phyloP scores from a whole-genome alignment of 2,329 filamentous ascomycete species.

The Monosporascus sp. region DNA sequence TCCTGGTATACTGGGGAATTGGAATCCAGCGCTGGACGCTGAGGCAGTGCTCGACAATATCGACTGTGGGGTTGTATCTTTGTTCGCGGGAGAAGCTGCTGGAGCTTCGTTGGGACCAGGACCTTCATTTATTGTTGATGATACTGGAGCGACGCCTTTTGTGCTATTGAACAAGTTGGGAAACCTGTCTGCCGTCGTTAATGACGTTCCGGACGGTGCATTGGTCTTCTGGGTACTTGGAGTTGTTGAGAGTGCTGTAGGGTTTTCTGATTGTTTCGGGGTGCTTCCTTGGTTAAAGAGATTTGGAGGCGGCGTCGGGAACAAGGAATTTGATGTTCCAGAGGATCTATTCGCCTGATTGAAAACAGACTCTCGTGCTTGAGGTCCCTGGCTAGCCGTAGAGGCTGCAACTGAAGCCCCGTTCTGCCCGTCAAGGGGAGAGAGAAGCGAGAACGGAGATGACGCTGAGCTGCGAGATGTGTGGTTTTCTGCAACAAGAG shows the following conservation, averaged over 20 bases:
- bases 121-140: not conserved
- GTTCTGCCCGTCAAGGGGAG: not conserved
- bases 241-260: not conserved
- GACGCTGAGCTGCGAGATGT: not conserved
- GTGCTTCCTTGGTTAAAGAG: not conserved
- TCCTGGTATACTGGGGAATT: not conserved
- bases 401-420: not conserved
- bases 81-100: not conserved
- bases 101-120: not conserved
- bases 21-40: not conserved
- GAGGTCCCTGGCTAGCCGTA: not conserved
- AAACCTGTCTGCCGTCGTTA: not conserved
- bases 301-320: not conserved
- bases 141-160: not conserved
- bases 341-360: not conserved
- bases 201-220: not conserved
- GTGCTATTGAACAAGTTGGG: not conserved
- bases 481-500: not conserved
- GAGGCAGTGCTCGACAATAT: not conserved
- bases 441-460: not conserved
- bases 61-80: not conserved
- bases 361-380: not conserved
- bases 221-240: not conserved
- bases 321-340: not conserved
- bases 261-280: not conserved